These are phyloP conservation scores for Pleurotus sapidus DNA, from an alignment of 768 basidiomycete genomes.

Conservation along the genomic window DNA sequence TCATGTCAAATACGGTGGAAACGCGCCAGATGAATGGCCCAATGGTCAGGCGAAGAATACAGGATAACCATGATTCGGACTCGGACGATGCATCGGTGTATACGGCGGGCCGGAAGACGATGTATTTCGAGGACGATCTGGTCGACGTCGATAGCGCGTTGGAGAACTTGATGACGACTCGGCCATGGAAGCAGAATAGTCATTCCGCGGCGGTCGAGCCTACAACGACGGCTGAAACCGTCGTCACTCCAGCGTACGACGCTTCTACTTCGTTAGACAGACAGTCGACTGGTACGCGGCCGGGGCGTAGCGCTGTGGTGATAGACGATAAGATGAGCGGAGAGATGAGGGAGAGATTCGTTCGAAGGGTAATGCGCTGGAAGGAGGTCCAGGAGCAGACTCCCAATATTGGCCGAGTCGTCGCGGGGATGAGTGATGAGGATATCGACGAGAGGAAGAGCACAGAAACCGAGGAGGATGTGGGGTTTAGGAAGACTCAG, in stretches of 20 bases:
- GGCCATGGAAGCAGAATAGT: neutral
- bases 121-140: slow-evolving; percentile 7
- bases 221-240: too few relatives aligned
- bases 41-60: neutral
- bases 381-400: slow-evolving; percentile 1
- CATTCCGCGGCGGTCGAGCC: too few relatives aligned
- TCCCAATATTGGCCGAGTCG: neutral
- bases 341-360: slow-evolving; percentile 44
- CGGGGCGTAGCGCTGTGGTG: slow-evolving; percentile 42
- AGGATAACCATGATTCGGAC: slow-evolving; percentile 25
- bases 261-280: neutral
- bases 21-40: neutral
- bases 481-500: neutral
- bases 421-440: neutral
- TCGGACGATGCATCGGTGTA: slow-evolving; percentile 8
- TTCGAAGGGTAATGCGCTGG: slow-evolving; percentile 49
- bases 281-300: neutral
- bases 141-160: slow-evolving; percentile 1
- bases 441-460: too few relatives aligned
- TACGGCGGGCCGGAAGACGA: slow-evolving; percentile 7
- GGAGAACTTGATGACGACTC: neutral
- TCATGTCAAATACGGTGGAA: neutral
- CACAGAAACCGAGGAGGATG: neutral
- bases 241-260: too few relatives aligned
- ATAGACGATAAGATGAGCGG: slow-evolving; percentile 53